Conservation (phyloP, 148 eudicot species). For the Chenopodium berlandieri region DNA sequence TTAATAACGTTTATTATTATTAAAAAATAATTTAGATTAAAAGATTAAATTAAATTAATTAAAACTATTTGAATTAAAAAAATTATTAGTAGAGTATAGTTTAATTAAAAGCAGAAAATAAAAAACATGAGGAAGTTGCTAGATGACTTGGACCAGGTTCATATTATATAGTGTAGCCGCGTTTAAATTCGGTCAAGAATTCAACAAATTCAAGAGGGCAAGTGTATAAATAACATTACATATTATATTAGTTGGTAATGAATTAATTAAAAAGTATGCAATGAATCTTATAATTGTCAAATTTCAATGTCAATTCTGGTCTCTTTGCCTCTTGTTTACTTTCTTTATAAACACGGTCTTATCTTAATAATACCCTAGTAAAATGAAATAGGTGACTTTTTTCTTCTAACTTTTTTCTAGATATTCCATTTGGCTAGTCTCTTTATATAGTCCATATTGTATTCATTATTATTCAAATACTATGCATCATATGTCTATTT, state of each 20-base stretch:
- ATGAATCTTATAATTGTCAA: slow-evolving; percentile 17
- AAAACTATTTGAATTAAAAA: neutral
- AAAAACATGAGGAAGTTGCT: slow-evolving; percentile 15
- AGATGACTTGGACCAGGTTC: slow-evolving; percentile 22
- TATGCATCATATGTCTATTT: too few relatives aligned
- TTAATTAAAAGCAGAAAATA: too few relatives aligned
- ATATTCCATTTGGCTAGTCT: neutral
- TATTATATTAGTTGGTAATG: too few relatives aligned
- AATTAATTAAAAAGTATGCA: neutral
- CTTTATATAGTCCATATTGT: too few relatives aligned
- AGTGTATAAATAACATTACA: too few relatives aligned
- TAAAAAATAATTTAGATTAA: too few relatives aligned
- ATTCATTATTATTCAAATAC: too few relatives aligned
- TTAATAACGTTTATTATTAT: neutral
- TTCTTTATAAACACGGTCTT: neutral
- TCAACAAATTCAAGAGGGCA: too few relatives aligned
- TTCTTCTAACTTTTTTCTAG: neutral
- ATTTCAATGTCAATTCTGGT: slow-evolving; percentile 22
- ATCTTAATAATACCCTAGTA: neutral
- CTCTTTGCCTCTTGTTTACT: neutral
- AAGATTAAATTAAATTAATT: too few relatives aligned
- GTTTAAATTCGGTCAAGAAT: neutral
- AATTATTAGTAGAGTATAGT: neutral
- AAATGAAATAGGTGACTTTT: neutral
- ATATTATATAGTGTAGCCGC: slow-evolving; percentile 9